These are phyloP conservation scores for Porphyrellus sp. DNA, from an alignment of 1,284 basidiomycete genomes.

Conservation along the genomic window DNA sequence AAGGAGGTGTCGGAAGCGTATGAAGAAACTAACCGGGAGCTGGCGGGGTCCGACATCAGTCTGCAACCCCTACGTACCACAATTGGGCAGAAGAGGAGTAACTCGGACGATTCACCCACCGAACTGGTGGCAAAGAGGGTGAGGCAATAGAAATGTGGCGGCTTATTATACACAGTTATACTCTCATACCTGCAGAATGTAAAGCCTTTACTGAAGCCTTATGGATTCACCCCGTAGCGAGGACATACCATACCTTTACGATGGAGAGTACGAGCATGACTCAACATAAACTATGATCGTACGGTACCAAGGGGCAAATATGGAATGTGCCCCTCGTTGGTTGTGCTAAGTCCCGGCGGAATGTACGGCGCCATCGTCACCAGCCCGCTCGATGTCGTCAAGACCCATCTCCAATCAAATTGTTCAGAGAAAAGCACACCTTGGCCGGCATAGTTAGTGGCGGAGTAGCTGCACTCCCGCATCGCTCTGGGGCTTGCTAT, in stretches of 20 bases:
- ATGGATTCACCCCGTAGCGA: too few species aligned
- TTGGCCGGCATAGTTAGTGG: conserved; percentile 44
- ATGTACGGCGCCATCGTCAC: conserved; percentile 98
- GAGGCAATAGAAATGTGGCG: too few species aligned
- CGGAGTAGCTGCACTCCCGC: conserved; percentile 43
- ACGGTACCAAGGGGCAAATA: neutral
- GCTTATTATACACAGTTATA: too few species aligned
- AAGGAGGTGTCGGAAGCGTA: too few species aligned
- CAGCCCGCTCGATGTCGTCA: conserved; percentile 97
- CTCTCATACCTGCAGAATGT: too few species aligned
- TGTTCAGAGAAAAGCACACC: conserved; percentile 67
- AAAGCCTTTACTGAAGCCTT: too few species aligned
- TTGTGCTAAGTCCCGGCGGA: conserved; percentile 72
- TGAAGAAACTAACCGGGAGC: too few species aligned
- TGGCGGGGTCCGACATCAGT: too few species aligned
- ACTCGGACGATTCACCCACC: too few species aligned
- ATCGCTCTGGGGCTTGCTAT: conserved; percentile 61
- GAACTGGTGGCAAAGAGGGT: too few species aligned
- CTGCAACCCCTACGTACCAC: too few species aligned
- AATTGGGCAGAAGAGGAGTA: too few species aligned
- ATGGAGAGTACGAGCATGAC: conserved; percentile 63
- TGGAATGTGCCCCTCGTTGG: neutral
- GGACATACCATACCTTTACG: conserved; percentile 54
- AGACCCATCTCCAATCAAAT: conserved; percentile 93
- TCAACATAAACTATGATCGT: neutral